Base-by-base conservation (phyloP, 371 early-diverging fungal species). In the Lichtheimia hyalospora region DNA sequence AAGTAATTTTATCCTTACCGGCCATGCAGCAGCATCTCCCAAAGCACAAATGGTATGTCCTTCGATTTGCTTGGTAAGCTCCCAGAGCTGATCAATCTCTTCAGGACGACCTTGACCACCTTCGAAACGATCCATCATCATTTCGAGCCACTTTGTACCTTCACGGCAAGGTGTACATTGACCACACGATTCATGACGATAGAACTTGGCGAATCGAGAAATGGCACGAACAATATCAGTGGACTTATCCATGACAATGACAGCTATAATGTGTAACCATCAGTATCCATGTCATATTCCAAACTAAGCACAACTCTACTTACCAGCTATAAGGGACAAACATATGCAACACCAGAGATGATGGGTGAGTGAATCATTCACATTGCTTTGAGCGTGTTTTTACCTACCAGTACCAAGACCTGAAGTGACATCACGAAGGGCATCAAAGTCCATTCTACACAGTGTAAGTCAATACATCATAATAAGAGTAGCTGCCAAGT, bases 121-220 rank as follows among this genome's bases (percentile, higher is more conserved):
- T 71, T 93, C 96, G 69, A 96, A 95, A 55, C 97, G 89, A 40
- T 84, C 81, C 98, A 98, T 98, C 92, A 96, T 97, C 70, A 91
- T 83, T 58, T 90, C 91, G 61, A 97, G 77, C 98, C 98, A 98
- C 28, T 85, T 84, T 34, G 96, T 94, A 25, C 97, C 98, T 80
- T 98, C 98, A 67, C 98, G 88, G 79, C 98, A 98, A 10, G 98
- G 98, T 43, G 98, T 98, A 82, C 98, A 98, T 83, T 98, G 97
- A 68, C 98, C 98, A 63, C 98, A 98, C 46, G 89, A 89, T 79
- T 98, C 98, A 79, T 98, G 98, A 69, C 92, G 84, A 83, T 96
- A 98, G 77, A 98, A 98, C 48, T 90, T 89, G 54, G 92, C 69
- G 53, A 97, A 85, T 49, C 98, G 90, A 7, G 95, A 89, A 71